These are phyloP conservation scores for Fusarium sororula DNA, from an alignment of 2,329 filamentous ascomycete species.

Conservation along the genomic window DNA sequence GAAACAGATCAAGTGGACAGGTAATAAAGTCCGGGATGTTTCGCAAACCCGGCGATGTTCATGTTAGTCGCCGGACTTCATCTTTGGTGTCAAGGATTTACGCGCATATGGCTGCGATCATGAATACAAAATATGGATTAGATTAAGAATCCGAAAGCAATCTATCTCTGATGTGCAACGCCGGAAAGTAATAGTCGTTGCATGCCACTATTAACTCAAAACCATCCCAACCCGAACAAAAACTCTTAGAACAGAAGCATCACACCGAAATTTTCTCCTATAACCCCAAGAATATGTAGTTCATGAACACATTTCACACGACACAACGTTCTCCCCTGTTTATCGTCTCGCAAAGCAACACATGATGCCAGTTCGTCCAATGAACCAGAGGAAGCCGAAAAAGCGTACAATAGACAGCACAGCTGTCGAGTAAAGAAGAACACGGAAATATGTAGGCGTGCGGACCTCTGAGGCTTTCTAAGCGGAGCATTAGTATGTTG, in stretches of 20 bases:
- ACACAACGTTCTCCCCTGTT: background rate
- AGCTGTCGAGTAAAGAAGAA: conserved; percentile 38
- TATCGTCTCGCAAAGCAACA: conserved; percentile 38
- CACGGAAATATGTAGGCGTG: conserved; percentile 36
- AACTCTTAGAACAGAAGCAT: background rate
- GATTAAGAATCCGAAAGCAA: conserved; percentile 2
- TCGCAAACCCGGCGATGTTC: background rate
- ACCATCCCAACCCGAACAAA: background rate
- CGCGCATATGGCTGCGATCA: no score
- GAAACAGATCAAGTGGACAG: no score
- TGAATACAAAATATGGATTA: background rate
- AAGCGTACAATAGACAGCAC: conserved; percentile 38
- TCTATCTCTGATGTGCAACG: conserved; percentile 5
- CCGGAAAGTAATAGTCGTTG: background rate
- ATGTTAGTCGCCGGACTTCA: no score
- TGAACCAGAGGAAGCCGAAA: conserved; percentile 38
- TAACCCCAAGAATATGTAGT: conserved; percentile 11
- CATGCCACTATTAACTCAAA: conserved; percentile 4
- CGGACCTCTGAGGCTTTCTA: conserved; percentile 32
- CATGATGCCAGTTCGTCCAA: conserved; percentile 39
- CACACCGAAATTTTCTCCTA: background rate
- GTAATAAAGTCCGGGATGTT: background rate
- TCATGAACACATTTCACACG: conserved; percentile 10
- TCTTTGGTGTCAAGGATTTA: background rate
- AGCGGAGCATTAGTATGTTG: conserved; percentile 1